phyloP scores from a whole-genome alignment of 306 rosid species.

The Trichosanthes cucumerina region DNA sequence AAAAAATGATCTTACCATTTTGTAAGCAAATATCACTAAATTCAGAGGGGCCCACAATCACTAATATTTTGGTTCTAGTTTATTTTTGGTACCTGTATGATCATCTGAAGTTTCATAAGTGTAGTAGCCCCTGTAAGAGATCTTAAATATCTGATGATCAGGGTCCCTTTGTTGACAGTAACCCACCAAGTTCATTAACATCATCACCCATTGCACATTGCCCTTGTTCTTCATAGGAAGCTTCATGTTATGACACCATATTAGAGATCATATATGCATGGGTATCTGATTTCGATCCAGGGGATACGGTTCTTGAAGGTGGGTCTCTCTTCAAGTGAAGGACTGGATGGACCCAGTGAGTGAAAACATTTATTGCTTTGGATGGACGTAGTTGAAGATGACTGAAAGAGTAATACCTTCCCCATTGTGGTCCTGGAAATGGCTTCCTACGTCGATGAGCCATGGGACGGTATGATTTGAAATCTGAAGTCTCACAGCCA shows the following conservation, averaged over 20 bases:
- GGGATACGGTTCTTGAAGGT: background rate
- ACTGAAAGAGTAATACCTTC: background rate
- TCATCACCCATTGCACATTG: constrained; percentile 2
- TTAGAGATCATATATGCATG: background rate
- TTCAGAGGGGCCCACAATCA: background rate
- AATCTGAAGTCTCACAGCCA: background rate
- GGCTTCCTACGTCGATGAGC: background rate
- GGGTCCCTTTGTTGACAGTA: constrained; percentile 3
- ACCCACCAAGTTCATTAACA: constrained; percentile 5
- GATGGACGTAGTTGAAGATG: constrained; percentile 1
- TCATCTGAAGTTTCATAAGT: background rate
- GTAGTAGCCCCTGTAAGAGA: background rate
- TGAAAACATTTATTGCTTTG: constrained; percentile 12
- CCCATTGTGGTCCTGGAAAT: constrained; percentile 2
- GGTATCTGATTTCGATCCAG: background rate
- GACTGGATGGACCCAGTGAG: background rate
- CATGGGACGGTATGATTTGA: background rate
- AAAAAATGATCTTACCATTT: background rate
- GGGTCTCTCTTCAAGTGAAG: background rate
- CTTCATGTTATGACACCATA: constrained; percentile 3
- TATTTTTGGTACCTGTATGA: background rate
- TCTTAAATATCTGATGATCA: constrained; percentile 1
- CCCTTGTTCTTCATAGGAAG: constrained; percentile 1
- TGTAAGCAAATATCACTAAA: background rate
- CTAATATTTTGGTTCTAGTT: background rate